Evolutionary conservation across 129 eudicot species (phyloP).

Genomic region (Flaveria bidentis): DNA sequence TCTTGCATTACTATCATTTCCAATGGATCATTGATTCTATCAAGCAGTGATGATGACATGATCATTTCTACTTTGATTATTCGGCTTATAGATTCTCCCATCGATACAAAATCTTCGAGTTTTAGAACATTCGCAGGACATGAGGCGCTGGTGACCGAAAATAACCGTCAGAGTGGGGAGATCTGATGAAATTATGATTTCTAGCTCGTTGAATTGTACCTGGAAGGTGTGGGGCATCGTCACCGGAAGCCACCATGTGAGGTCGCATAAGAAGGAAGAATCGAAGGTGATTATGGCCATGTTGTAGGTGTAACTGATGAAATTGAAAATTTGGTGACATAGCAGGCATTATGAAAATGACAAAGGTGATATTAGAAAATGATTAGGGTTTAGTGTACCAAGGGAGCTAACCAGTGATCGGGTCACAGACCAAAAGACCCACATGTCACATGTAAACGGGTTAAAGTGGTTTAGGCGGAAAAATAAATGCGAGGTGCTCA

Average conservation of each 20-base stretch:
- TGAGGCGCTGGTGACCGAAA: slow-evolving; percentile 33
- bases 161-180: slow-evolving; percentile 33
- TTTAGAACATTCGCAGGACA: slow-evolving; percentile 34
- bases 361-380: too few species aligned
- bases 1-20: slow-evolving; percentile 31
- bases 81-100: slow-evolving; percentile 27
- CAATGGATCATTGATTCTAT: slow-evolving; percentile 38
- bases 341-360: too few species aligned
- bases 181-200: slow-evolving; percentile 33
- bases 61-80: slow-evolving; percentile 23
- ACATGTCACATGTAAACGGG: too few species aligned
- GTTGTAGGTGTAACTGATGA: too few species aligned
- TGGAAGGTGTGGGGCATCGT: slow-evolving; percentile 44
- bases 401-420: too few species aligned
- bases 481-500: too few species aligned
- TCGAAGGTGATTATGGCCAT: too few species aligned
- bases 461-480: too few species aligned
- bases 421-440: too few species aligned
- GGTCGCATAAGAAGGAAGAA: too few species aligned
- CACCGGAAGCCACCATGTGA: slow-evolving; percentile 24
- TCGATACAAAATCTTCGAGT: neutral
- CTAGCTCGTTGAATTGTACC: slow-evolving; percentile 44
- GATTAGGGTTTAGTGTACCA: too few species aligned
- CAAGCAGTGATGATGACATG: slow-evolving; percentile 48
- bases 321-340: too few species aligned